These are phyloP conservation scores for Phytophthora sojae DNA, from an alignment of 352 stramenopile genomes.

Conservation along the genomic window DNA sequence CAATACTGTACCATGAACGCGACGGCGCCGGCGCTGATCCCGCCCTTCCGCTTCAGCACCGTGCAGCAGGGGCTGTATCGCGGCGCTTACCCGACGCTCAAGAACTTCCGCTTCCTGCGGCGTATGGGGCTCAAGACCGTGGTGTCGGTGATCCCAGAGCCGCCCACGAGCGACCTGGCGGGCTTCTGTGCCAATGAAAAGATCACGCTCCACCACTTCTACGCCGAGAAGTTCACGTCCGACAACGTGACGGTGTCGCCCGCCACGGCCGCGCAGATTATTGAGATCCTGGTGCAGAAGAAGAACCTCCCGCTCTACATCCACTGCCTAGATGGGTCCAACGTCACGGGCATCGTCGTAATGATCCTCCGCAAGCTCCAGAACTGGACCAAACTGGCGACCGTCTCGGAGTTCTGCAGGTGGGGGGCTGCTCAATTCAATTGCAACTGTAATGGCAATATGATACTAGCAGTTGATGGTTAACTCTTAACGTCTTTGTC, in stretches of 20 bases:
- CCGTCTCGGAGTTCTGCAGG: conserved; percentile 84
- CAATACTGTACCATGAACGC: conserved; percentile 40
- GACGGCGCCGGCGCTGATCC: conserved; percentile 76
- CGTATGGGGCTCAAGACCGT: conserved; percentile 80
- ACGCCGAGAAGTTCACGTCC: conserved; percentile 89
- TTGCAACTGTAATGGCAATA: neutral
- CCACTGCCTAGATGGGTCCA: conserved; percentile 88
- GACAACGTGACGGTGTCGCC: conserved; percentile 88
- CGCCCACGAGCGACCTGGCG: conserved; percentile 75
- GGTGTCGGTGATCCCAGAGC: conserved; percentile 84
- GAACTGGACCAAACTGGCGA: conserved; percentile 90
- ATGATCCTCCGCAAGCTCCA: conserved; percentile 90
- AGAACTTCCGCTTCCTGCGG: conserved; percentile 87
- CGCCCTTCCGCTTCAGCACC: conserved; percentile 88
- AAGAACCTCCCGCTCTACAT: conserved; percentile 87
- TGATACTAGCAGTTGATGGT: too few relatives aligned
- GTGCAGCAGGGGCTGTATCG: conserved; percentile 86
- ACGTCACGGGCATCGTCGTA: conserved; percentile 88
- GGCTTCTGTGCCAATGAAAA: conserved; percentile 78
- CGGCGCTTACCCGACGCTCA: conserved; percentile 85
- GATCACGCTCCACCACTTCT: conserved; percentile 81
- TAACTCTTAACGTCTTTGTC: too few relatives aligned
- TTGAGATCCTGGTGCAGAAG: conserved; percentile 81
- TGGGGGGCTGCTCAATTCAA: conserved; percentile 5
- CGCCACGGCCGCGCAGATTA: conserved; percentile 73